Conservation (phyloP, 2,329 filamentous ascomycete species). For the Penicillium sp. region DNA sequence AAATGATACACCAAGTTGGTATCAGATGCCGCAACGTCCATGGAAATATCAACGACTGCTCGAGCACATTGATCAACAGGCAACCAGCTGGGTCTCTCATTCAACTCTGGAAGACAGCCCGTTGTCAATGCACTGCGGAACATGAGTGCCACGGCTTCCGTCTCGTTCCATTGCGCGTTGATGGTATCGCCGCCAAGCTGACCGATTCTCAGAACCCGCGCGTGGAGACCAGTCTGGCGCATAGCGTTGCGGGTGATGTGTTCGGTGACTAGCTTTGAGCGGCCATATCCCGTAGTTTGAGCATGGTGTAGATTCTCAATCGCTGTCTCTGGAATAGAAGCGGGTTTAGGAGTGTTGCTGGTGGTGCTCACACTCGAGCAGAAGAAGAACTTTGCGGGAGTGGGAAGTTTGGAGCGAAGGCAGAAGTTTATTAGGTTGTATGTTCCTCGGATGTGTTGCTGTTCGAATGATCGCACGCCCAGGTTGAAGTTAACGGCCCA, state of each 20-base stretch:
- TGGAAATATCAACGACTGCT: slow-evolving; percentile 37
- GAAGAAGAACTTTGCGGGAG: slow-evolving; percentile 48
- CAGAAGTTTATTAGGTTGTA: slow-evolving; percentile 46
- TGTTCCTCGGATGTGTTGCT: slow-evolving; percentile 53
- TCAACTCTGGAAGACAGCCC: slow-evolving; percentile 46
- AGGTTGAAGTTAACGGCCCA: slow-evolving; percentile 66
- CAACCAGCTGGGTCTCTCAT: slow-evolving; percentile 46
- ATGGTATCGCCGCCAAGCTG: slow-evolving; percentile 37
- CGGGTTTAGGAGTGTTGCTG: slow-evolving; percentile 30
- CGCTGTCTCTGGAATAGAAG: slow-evolving; percentile 36
- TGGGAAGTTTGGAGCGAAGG: slow-evolving; percentile 29
- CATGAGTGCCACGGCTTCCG: slow-evolving; percentile 51
- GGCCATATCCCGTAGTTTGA: slow-evolving; percentile 44
- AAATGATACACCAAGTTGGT: slow-evolving; percentile 50
- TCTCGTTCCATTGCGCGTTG: slow-evolving; percentile 25
- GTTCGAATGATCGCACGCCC: slow-evolving; percentile 55
- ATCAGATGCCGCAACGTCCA: slow-evolving; percentile 19
- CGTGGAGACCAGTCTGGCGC: slow-evolving; percentile 23
- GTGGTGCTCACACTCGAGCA: slow-evolving; percentile 53
- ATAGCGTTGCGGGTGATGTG: slow-evolving; percentile 34
- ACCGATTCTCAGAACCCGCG: slow-evolving; percentile 37
- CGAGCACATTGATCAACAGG: slow-evolving; percentile 42
- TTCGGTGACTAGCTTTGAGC: slow-evolving; percentile 43
- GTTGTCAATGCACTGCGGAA: slow-evolving; percentile 48
- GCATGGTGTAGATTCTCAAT: slow-evolving; percentile 39